phyloP scores from a whole-genome alignment of 208 protist species.

The Leishmania lainsoni region DNA sequence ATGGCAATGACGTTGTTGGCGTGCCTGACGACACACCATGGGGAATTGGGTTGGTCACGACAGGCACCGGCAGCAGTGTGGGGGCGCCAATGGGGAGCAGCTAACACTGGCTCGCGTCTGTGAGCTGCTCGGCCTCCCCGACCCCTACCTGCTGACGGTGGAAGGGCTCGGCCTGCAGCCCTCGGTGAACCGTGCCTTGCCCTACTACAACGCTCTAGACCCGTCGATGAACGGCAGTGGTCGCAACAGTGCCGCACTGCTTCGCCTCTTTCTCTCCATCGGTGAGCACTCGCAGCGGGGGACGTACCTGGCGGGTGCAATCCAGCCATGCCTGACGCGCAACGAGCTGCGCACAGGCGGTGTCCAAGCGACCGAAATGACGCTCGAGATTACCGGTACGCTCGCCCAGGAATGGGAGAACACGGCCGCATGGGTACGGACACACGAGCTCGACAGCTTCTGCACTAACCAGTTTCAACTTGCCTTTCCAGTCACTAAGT shows the following conservation, averaged over 20 bases:
- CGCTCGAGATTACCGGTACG: slow-evolving; percentile 79
- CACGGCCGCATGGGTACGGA: slow-evolving; percentile 93
- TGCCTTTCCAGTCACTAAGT: slow-evolving; percentile 44
- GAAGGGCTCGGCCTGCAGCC: slow-evolving; percentile 95
- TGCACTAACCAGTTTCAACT: slow-evolving; percentile 95
- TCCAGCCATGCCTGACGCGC: slow-evolving; percentile 77
- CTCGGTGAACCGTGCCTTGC: slow-evolving; percentile 25
- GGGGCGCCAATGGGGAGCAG: slow-evolving; percentile 15
- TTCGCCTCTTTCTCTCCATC: slow-evolving; percentile 97
- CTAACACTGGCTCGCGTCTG: slow-evolving; percentile 63
- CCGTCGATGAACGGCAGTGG: slow-evolving; percentile 94
- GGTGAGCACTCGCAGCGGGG: slow-evolving; percentile 82
- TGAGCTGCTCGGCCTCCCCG: slow-evolving; percentile 66
- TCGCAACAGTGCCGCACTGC: slow-evolving; percentile 75
- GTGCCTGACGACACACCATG: neutral
- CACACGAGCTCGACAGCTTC: slow-evolving; percentile 87
- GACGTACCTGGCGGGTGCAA: slow-evolving; percentile 94
- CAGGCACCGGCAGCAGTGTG: neutral
- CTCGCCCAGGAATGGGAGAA: slow-evolving; percentile 93
- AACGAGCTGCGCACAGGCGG: slow-evolving; percentile 76
- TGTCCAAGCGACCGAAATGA: slow-evolving; percentile 89
- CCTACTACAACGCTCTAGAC: slow-evolving; percentile 97
- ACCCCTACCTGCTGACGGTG: slow-evolving; percentile 83
- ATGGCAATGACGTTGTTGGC: slow-evolving; percentile 78
- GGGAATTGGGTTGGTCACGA: slow-evolving; percentile 7